Evolutionary conservation across 2,329 filamentous ascomycete genomes (phyloP).

Genomic region (Coniochaeta sp.): DNA sequence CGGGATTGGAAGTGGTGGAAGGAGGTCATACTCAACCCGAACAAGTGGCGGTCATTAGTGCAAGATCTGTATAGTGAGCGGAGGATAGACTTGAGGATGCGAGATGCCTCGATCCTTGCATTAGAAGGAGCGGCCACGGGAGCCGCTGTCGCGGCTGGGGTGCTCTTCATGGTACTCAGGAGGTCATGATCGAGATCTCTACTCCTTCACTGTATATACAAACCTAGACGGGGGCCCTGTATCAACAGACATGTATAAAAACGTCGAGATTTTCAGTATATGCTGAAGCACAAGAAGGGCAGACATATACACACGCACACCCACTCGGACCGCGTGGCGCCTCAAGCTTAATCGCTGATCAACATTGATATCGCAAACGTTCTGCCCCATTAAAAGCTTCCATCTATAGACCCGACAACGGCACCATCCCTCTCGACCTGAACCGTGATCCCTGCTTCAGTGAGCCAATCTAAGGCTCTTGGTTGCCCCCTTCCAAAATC

Average conservation of each 20-base stretch:
- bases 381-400: neutral
- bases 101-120: conserved; percentile 62
- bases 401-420: neutral
- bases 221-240: neutral
- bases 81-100: conserved; percentile 54
- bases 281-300: no score
- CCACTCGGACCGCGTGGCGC: no score
- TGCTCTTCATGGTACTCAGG: conserved; percentile 41
- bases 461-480: neutral
- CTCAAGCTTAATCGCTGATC: neutral
- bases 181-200: conserved; percentile 16
- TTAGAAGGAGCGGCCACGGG: conserved; percentile 61
- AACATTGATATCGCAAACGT: neutral
- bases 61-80: conserved; percentile 60
- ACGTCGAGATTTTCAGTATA: no score
- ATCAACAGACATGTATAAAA: neutral
- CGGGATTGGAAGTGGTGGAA: conserved; percentile 25
- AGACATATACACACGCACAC: no score
- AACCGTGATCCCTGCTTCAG: neutral
- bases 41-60: conserved; percentile 39
- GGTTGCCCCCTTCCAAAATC: neutral
- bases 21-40: conserved; percentile 31
- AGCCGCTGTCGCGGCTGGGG: conserved; percentile 48
- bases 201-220: neutral
- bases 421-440: neutral